Conservation (phyloP, 2,329 filamentous ascomycete species). For the Penicillium sumatraense region DNA sequence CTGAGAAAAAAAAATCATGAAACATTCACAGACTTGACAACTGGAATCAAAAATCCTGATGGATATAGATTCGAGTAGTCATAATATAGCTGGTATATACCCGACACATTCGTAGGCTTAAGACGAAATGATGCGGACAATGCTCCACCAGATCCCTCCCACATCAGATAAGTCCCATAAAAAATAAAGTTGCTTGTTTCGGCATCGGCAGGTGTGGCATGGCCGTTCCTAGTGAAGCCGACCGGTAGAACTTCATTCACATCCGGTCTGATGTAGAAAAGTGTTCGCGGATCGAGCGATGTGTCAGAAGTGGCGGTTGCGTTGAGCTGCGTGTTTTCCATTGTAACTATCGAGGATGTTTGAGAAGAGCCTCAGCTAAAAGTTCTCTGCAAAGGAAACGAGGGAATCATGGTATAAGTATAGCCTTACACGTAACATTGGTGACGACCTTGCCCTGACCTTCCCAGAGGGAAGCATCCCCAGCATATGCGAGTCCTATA, state of each 20-base stretch:
- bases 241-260: constrained; percentile 16
- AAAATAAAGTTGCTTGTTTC: constrained; percentile 14
- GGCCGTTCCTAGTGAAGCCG: constrained; percentile 22
- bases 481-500: constrained; percentile 24
- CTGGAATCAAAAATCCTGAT: constrained; percentile 11
- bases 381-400: neutral
- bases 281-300: constrained; percentile 16
- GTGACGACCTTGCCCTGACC: constrained; percentile 19
- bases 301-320: constrained; percentile 20
- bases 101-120: constrained; percentile 18
- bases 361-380: no score
- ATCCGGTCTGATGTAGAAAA: constrained; percentile 23
- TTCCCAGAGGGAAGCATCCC: constrained; percentile 21
- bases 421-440: constrained; percentile 22
- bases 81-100: constrained; percentile 24
- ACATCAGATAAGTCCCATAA: constrained; percentile 25
- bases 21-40: constrained; percentile 11
- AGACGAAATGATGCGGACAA: constrained; percentile 23
- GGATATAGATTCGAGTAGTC: constrained; percentile 24
- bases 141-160: constrained; percentile 13
- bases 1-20: no score
- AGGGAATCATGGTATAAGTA: no score
- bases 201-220: constrained; percentile 14
- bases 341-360: constrained; percentile 14
- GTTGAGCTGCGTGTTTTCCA: constrained; percentile 11